These are phyloP conservation scores for Amylostereum areolatum DNA, from an alignment of 1,284 basidiomycete species.

Conservation along the genomic window DNA sequence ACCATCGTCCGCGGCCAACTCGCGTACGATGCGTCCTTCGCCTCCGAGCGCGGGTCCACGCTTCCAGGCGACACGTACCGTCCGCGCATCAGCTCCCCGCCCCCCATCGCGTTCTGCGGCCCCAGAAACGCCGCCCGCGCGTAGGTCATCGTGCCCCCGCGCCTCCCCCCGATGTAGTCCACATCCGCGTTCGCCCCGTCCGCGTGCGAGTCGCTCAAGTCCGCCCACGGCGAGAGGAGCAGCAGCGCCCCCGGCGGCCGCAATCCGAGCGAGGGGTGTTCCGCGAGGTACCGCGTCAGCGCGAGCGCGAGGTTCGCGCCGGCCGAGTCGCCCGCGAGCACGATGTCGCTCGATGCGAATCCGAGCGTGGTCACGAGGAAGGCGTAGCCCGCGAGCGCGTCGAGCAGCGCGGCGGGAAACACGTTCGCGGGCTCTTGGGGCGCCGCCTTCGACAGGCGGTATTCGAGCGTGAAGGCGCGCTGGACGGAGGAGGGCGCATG, in stretches of 20 bases:
- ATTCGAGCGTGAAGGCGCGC: slow-evolving; percentile 25
- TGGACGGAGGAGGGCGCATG: slow-evolving; percentile 16
- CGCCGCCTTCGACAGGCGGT: slow-evolving; percentile 20
- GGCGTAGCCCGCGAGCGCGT: slow-evolving; percentile 45
- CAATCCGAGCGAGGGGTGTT: slow-evolving; percentile 14
- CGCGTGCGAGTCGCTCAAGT: slow-evolving; percentile 25
- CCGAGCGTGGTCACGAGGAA: slow-evolving; percentile 41
- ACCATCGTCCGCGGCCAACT: slow-evolving; percentile 29
- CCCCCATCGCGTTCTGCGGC: slow-evolving; percentile 3
- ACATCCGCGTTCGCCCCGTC: slow-evolving; percentile 4
- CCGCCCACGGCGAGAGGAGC: slow-evolving; percentile 43
- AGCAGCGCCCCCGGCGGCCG: slow-evolving; percentile 35
- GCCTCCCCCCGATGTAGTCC: slow-evolving; percentile 5
- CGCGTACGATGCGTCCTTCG: slow-evolving; percentile 10
- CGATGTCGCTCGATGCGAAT: slow-evolving; percentile 42
- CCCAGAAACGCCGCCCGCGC: slow-evolving; percentile 7
- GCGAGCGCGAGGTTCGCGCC: slow-evolving; percentile 46
- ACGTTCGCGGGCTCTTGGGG: slow-evolving; percentile 22
- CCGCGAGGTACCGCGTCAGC: slow-evolving; percentile 33
- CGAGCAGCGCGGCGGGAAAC: slow-evolving; percentile 52
- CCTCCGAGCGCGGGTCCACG: slow-evolving; percentile 2
- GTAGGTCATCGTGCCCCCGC: slow-evolving; percentile 1
- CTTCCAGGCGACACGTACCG: slow-evolving; percentile 14
- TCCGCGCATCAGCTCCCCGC: slow-evolving; percentile 25
- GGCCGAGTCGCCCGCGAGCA: slow-evolving; percentile 52